Evolutionary conservation across 257 asterid genomes (phyloP).

Genomic region (Cynanchum wilfordii): DNA sequence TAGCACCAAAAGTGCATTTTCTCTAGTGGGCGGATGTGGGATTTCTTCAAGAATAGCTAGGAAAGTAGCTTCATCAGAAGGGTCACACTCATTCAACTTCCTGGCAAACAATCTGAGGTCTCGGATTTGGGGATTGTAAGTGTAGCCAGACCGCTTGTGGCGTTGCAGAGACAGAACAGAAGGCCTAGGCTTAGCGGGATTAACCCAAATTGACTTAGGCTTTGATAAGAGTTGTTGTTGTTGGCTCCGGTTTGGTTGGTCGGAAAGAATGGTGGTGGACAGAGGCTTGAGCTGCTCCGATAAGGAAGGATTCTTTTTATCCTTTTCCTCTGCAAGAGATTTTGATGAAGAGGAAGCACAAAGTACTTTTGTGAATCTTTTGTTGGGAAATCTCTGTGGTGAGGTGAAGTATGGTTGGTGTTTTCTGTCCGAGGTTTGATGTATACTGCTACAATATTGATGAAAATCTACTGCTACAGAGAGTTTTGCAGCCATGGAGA

Average conservation of each 20-base stretch:
- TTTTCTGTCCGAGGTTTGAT: slow-evolving; percentile 39
- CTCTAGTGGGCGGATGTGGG: slow-evolving; percentile 58
- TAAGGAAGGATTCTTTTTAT: slow-evolving; percentile 43
- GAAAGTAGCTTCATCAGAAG: slow-evolving; percentile 47
- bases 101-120: slow-evolving; percentile 58
- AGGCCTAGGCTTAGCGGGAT: slow-evolving; percentile 80
- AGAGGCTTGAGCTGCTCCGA: slow-evolving; percentile 85
- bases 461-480: slow-evolving; percentile 37
- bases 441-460: slow-evolving; percentile 20
- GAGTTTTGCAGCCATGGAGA: slow-evolving; percentile 66
- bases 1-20: slow-evolving; percentile 68
- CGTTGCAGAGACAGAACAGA: slow-evolving; percentile 80
- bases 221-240: slow-evolving; percentile 42
- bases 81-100: slow-evolving; percentile 54
- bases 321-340: slow-evolving; percentile 33
- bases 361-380: slow-evolving; percentile 33
- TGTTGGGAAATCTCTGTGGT: slow-evolving; percentile 31
- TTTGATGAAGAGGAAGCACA: slow-evolving; percentile 44
- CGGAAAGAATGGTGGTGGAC: slow-evolving; percentile 60
- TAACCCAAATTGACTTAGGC: slow-evolving; percentile 90
- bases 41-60: slow-evolving; percentile 44
- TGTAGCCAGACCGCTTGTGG: slow-evolving; percentile 55
- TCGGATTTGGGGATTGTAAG: slow-evolving; percentile 62
- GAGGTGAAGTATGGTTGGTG: slow-evolving; percentile 33
- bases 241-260: slow-evolving; percentile 44